These are phyloP conservation scores for Leccinum olivaceopallidum DNA, from an alignment of 768 basidiomycete species.

Conservation along the genomic window DNA sequence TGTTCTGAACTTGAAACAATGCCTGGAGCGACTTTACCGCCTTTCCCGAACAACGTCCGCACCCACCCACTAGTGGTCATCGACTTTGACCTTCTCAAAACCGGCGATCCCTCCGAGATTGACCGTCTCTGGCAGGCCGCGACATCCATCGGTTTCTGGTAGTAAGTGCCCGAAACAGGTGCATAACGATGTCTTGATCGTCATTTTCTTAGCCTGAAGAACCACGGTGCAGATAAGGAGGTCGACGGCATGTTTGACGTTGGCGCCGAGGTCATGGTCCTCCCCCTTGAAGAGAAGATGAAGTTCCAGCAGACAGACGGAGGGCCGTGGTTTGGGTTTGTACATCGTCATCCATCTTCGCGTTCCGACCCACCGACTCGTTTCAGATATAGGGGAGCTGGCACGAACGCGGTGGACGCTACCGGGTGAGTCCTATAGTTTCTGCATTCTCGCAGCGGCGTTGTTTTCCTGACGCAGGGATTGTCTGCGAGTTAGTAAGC, in stretches of 20 bases:
- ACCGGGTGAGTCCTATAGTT: too few species aligned
- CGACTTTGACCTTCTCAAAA: background rate
- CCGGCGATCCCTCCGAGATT: background rate
- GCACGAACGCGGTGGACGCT: too few species aligned
- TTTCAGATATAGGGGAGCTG: too few species aligned
- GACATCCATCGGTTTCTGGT: background rate
- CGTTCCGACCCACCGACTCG: too few species aligned
- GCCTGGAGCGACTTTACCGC: background rate
- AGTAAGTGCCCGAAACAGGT: too few species aligned
- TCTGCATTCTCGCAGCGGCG: too few species aligned
- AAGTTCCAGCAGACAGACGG: background rate
- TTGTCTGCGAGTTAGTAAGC: too few species aligned
- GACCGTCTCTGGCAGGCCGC: background rate
- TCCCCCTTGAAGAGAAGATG: background rate
- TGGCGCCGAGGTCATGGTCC: background rate
- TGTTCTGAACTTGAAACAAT: background rate
- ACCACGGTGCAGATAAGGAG: background rate
- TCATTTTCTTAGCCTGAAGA: background rate
- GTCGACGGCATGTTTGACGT: background rate
- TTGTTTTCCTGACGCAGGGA: too few species aligned
- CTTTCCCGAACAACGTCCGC: background rate
- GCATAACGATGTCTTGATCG: too few species aligned
- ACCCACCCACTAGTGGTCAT: background rate
- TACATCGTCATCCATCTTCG: too few species aligned
- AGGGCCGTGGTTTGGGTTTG: background rate